phyloP scores from a whole-genome alignment of 371 early-diverging fungal genomes.

The Syncephalis plumigaleata region DNA sequence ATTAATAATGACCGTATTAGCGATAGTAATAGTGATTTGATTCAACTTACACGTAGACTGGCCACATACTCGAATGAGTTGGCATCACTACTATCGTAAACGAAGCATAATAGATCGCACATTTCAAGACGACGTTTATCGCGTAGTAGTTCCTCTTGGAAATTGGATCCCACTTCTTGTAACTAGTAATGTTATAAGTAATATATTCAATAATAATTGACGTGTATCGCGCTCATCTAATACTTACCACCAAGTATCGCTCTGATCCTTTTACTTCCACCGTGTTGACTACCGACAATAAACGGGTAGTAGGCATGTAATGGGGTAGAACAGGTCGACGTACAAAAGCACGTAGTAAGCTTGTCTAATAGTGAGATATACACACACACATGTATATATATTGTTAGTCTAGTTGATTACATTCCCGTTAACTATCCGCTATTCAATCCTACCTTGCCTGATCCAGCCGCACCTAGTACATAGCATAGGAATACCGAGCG shows the following conservation, averaged over 20 bases:
- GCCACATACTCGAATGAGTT: constrained; percentile 85
- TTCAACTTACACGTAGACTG: constrained; percentile 41
- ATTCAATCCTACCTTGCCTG: constrained; percentile 58
- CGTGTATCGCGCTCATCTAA: background rate
- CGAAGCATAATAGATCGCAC: constrained; percentile 84
- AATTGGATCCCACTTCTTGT: constrained; percentile 72
- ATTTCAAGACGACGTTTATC: constrained; percentile 59
- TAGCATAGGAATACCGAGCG: constrained; percentile 82
- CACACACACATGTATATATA: no score
- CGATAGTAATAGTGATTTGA: background rate
- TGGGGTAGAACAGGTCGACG: constrained; percentile 56
- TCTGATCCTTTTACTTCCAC: constrained; percentile 87
- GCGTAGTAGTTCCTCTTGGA: constrained; percentile 59
- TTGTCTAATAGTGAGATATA: no score
- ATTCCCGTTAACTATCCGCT: no score
- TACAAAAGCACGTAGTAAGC: constrained; percentile 66
- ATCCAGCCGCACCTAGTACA: constrained; percentile 83
- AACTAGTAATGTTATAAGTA: constrained; percentile 30
- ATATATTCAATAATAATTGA: background rate
- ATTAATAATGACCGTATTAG: background rate
- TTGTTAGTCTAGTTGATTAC: no score
- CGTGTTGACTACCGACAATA: constrained; percentile 77
- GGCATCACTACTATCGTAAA: constrained; percentile 87
- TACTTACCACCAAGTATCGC: constrained; percentile 73
- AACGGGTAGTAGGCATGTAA: constrained; percentile 55